Conservation (phyloP, 371 early-diverging fungal genomes). For the Rhizopus sp. region DNA sequence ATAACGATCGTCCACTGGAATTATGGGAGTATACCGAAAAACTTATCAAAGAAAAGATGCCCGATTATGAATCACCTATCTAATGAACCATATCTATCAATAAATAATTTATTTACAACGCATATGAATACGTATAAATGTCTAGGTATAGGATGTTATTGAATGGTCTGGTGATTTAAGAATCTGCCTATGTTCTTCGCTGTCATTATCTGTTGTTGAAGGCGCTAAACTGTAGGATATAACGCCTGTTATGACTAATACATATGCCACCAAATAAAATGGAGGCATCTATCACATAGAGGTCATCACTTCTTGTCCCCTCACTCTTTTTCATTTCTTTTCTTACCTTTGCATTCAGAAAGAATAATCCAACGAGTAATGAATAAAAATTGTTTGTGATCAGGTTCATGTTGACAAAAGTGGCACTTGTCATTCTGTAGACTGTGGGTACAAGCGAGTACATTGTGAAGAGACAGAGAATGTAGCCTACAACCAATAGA, state of each 20-base stretch:
- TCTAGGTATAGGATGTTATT: neutral
- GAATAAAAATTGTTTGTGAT: constrained; percentile 51
- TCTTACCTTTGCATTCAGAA: constrained; percentile 37
- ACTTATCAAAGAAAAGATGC: constrained; percentile 38
- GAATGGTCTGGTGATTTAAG: neutral
- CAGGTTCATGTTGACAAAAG: constrained; percentile 45
- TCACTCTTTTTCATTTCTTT: neutral
- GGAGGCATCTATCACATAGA: constrained; percentile 31
- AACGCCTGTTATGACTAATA: constrained; percentile 33
- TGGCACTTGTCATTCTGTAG: constrained; percentile 41
- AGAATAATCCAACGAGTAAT: constrained; percentile 35
- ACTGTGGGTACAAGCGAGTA: constrained; percentile 45
- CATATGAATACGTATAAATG: no score
- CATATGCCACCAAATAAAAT: constrained; percentile 44
- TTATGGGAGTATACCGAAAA: constrained; percentile 46
- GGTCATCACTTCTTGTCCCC: neutral
- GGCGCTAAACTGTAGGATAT: constrained; percentile 31
- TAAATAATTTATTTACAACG: no score
- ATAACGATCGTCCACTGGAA: constrained; percentile 23
- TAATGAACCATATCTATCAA: constrained; percentile 2
- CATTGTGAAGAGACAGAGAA: constrained; percentile 40
- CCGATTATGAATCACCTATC: constrained; percentile 32
- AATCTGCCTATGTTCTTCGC: constrained; percentile 4
- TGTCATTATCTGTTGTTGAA: constrained; percentile 11
- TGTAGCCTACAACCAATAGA: constrained; percentile 28